These are phyloP conservation scores for Keithomyces neogunnii DNA, from an alignment of 2,329 filamentous ascomycete species.

Conservation along the genomic window DNA sequence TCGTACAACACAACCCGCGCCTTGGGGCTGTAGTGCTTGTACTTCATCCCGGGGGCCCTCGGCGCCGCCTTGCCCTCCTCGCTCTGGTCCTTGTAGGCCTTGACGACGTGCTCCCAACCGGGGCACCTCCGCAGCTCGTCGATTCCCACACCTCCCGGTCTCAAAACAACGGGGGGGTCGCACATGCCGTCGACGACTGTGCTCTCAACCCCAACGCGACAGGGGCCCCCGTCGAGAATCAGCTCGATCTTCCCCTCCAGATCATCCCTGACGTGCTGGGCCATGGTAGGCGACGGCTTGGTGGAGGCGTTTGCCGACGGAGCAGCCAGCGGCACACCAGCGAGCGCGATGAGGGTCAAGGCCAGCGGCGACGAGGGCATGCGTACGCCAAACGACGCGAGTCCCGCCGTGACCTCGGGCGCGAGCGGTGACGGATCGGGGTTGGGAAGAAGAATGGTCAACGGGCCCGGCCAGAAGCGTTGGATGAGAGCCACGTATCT, in stretches of 20 bases:
- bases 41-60: constrained; percentile 95
- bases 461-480: constrained; percentile 86
- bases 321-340: constrained; percentile 73
- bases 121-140: constrained; percentile 64
- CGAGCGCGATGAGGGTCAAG: constrained; percentile 72
- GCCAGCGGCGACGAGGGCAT: constrained; percentile 86
- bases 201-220: constrained; percentile 86
- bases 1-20: constrained; percentile 82
- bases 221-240: constrained; percentile 83
- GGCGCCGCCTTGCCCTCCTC: constrained; percentile 59
- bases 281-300: constrained; percentile 83
- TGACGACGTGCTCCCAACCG: constrained; percentile 73
- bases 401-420: constrained; percentile 82
- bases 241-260: constrained; percentile 72
- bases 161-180: constrained; percentile 68
- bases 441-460: constrained; percentile 83
- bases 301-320: constrained; percentile 94
- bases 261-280: constrained; percentile 82
- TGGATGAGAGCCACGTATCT: constrained; percentile 74
- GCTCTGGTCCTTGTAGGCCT: constrained; percentile 71
- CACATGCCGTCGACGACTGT: constrained; percentile 91
- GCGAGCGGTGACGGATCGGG: constrained; percentile 64
- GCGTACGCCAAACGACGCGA: constrained; percentile 78
- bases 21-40: constrained; percentile 92
- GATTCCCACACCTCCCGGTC: constrained; percentile 80